Percentiles rank a stretch among this genome's conserved stretches.
These are phyloP conservation scores for Stellera chamaejasme DNA, from an alignment of 345 rosid species.

Conservation along the genomic window DNA sequence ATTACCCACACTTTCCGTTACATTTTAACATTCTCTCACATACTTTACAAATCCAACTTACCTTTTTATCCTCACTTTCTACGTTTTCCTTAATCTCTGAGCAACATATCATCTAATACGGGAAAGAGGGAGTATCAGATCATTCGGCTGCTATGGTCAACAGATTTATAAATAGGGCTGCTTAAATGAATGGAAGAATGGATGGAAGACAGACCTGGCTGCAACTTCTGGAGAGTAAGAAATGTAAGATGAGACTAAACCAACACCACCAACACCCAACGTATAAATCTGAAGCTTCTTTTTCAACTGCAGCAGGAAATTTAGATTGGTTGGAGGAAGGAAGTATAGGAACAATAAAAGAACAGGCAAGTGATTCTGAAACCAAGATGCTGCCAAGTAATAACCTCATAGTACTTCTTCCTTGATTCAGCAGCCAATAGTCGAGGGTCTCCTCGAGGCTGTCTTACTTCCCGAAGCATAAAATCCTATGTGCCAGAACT, in stretches of 20 bases:
- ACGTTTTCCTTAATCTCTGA: too few species aligned
- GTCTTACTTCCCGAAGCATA: conserved; percentile 55
- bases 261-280: conserved; percentile 71
- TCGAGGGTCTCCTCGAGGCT: conserved; percentile 64
- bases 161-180: conserved; percentile 4
- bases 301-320: conserved; percentile 54
- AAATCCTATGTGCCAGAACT: conserved; percentile 39
- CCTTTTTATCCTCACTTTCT: too few species aligned
- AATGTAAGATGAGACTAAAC: conserved; percentile 76
- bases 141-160: not conserved
- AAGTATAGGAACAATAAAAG: not conserved
- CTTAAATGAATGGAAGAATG: not conserved
- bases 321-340: conserved; percentile 3
- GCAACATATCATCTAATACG: too few species aligned
- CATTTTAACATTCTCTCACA: too few species aligned
- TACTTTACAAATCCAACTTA: too few species aligned
- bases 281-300: conserved; percentile 65
- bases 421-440: conserved; percentile 70
- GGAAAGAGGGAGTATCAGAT: not conserved
- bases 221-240: conserved; percentile 84
- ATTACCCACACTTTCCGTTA: too few species aligned
- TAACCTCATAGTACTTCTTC: conserved; percentile 73
- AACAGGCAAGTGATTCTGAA: conserved; percentile 5
- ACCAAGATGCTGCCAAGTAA: conserved; percentile 1
- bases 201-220: conserved; percentile 47